A percentile compares a stretch with the other conserved stretches of the same genome.
phyloP scores from a whole-genome alignment of 1,139 yeast species.

The Sugiyamaella sp. region DNA sequence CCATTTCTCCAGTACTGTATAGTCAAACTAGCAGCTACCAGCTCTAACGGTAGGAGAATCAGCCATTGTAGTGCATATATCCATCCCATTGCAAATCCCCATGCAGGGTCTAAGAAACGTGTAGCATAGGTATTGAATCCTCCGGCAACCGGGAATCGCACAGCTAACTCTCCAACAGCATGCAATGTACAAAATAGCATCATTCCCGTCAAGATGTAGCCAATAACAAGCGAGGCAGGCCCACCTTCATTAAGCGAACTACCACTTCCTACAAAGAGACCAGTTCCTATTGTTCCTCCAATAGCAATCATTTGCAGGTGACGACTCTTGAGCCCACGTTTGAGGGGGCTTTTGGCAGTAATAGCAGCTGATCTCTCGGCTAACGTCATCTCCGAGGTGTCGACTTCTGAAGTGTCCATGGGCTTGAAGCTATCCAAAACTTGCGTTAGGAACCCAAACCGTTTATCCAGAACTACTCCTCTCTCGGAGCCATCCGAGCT shows the following conservation, averaged over 20 bases:
- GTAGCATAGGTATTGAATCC: constrained; percentile 70
- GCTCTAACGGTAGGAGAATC: constrained; percentile 68
- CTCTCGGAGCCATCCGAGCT: background rate
- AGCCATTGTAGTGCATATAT: constrained; percentile 78
- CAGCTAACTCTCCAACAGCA: constrained; percentile 76
- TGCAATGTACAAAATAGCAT: constrained; percentile 69
- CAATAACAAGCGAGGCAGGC: constrained; percentile 72
- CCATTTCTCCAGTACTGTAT: constrained; percentile 62
- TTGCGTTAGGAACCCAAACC: constrained; percentile 36
- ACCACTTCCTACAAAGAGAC: constrained; percentile 71
- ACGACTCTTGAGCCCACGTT: constrained; percentile 48
- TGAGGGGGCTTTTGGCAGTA: constrained; percentile 40
- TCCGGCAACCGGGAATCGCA: constrained; percentile 71
- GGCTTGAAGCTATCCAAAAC: constrained; percentile 38
- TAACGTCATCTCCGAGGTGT: constrained; percentile 27
- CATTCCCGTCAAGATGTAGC: constrained; percentile 64
- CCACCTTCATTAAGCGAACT: constrained; percentile 66
- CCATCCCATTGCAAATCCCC: constrained; percentile 84
- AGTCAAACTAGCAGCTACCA: constrained; percentile 74
- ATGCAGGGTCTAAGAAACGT: constrained; percentile 67
- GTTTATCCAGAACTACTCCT: constrained; percentile 9
- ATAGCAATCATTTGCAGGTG: constrained; percentile 67
- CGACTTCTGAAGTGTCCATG: constrained; percentile 31
- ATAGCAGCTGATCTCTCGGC: constrained; percentile 28
- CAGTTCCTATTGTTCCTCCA: constrained; percentile 79